These are phyloP conservation scores for Tremella fuciformis DNA, from an alignment of 768 basidiomycete genomes.

Conservation along the genomic window DNA sequence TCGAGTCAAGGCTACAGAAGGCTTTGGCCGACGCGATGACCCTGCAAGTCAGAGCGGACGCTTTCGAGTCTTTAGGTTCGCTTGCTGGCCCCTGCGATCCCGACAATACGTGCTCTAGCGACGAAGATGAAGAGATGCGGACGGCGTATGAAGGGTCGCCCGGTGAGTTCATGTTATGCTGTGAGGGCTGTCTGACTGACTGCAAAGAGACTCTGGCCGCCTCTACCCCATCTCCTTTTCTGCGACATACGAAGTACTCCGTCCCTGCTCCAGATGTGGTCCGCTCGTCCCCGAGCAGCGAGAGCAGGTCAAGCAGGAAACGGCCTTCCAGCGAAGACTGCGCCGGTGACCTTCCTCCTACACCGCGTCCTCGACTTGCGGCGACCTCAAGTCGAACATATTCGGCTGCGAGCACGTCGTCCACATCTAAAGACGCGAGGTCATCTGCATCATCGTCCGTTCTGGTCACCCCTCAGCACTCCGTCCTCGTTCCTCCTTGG, in stretches of 20 bases:
- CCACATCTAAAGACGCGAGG: neutral
- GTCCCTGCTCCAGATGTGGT: neutral
- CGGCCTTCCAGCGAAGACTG: neutral
- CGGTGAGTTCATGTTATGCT: neutral
- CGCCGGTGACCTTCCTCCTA: neutral
- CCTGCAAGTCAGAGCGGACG: neutral
- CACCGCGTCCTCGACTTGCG: neutral
- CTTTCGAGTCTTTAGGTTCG: constrained; percentile 1
- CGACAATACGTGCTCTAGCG: neutral
- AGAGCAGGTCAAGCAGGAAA: neutral
- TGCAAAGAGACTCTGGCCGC: neutral
- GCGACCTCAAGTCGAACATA: neutral
- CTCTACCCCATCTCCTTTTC: constrained; percentile 1
- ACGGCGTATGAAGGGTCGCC: constrained; percentile 1
- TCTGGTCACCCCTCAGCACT: neutral
- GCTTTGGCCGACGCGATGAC: constrained; percentile 5
- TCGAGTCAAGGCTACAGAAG: neutral
- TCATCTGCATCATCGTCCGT: neutral
- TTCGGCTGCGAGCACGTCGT: neutral
- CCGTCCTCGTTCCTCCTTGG: neutral
- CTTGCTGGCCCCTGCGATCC: neutral
- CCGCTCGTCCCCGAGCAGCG: neutral
- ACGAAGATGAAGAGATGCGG: constrained; percentile 1
- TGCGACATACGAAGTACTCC: neutral
- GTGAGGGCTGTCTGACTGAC: neutral